A percentile compares a stretch with the other conserved stretches of the same genome.
Evolutionary conservation across 2,329 filamentous ascomycete species (phyloP).

Genomic region (Pseudogymnoascus sp.): DNA sequence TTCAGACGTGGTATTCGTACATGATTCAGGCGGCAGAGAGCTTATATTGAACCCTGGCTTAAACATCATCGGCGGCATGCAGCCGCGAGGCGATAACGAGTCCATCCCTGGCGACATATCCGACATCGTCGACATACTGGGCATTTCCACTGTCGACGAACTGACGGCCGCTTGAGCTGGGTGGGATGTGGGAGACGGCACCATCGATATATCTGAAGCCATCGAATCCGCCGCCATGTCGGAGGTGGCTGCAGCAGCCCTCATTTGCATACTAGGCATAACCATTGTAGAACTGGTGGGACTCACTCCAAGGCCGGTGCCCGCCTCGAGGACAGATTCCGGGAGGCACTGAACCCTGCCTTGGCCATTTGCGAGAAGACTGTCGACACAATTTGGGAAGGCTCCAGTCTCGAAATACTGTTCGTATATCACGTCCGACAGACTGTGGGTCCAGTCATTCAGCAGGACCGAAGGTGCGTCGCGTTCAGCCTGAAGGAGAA

Average conservation of each 20-base stretch:
- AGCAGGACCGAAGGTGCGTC: slow-evolving; percentile 15
- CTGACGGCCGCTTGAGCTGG: too few relatives aligned
- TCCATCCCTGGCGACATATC: slow-evolving; percentile 14
- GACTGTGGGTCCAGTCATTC: slow-evolving; percentile 17
- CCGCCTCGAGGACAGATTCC: slow-evolving; percentile 16
- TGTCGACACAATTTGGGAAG: slow-evolving; percentile 18
- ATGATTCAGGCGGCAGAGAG: slow-evolving; percentile 17
- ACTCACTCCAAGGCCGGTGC: slow-evolving; percentile 16
- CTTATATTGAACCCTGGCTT: slow-evolving; percentile 16
- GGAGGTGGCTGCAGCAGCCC: neutral
- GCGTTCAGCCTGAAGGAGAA: slow-evolving; percentile 16
- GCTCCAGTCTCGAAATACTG: slow-evolving; percentile 13
- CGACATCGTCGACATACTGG: slow-evolving; percentile 14
- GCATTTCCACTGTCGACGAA: slow-evolving; percentile 8
- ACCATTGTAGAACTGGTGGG: slow-evolving; percentile 13
- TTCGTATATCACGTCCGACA: slow-evolving; percentile 17
- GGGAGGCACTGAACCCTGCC: slow-evolving; percentile 18
- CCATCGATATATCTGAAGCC: slow-evolving; percentile 12
- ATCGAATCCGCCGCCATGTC: slow-evolving; percentile 11
- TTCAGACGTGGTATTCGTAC: slow-evolving; percentile 17
- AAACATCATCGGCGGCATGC: slow-evolving; percentile 18
- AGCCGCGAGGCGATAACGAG: slow-evolving; percentile 15
- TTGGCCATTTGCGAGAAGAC: slow-evolving; percentile 18
- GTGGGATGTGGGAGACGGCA: neutral
- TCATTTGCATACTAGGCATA: slow-evolving; percentile 4